A percentile compares a stretch with the other conserved stretches of the same genome.
Conservation (phyloP, 2,329 filamentous ascomycete species). For the Fusarium oligoseptatum region DNA sequence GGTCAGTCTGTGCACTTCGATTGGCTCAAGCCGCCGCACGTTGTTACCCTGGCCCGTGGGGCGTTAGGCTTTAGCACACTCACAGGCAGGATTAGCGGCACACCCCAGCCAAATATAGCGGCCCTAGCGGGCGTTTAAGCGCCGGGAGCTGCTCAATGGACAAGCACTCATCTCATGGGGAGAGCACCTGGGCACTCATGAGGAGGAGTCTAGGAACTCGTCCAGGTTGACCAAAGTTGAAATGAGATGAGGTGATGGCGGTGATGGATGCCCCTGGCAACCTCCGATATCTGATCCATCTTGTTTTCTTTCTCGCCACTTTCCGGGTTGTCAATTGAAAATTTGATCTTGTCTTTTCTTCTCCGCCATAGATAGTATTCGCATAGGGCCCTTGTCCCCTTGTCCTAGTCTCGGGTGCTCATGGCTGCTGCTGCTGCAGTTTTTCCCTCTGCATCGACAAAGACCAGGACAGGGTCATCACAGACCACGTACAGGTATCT, state of each 20-base stretch:
- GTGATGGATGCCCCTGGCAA: conserved; percentile 34
- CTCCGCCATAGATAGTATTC: not conserved
- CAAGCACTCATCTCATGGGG: not conserved
- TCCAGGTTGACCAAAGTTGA: conserved; percentile 21
- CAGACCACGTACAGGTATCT: conserved; percentile 32
- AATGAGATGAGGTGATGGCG: conserved; percentile 23
- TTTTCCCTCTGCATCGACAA: conserved; percentile 16
- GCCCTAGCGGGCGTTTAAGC: conserved; percentile 44
- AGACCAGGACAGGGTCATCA: conserved; percentile 29
- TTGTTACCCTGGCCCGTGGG: conserved; percentile 33
- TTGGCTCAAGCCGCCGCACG: conserved; percentile 36
- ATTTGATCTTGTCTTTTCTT: conserved; percentile 6
- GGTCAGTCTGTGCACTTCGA: conserved; percentile 29
- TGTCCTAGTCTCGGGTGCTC: conserved; percentile 12
- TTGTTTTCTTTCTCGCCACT: conserved; percentile 26
- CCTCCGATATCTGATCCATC: conserved; percentile 21
- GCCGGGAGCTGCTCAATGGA: conserved; percentile 42
- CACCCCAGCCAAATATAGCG: conserved; percentile 49
- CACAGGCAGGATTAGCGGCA: conserved; percentile 32
- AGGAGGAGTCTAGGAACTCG: conserved; percentile 5
- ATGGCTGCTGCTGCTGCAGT: not conserved
- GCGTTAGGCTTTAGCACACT: conserved; percentile 35
- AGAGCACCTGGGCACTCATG: not conserved
- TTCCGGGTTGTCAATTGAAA: conserved; percentile 9
- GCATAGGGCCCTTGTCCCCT: conserved; percentile 5